These are phyloP conservation scores for Candida vartiovaarae DNA, from an alignment of 805 yeast species.

Conservation along the genomic window DNA sequence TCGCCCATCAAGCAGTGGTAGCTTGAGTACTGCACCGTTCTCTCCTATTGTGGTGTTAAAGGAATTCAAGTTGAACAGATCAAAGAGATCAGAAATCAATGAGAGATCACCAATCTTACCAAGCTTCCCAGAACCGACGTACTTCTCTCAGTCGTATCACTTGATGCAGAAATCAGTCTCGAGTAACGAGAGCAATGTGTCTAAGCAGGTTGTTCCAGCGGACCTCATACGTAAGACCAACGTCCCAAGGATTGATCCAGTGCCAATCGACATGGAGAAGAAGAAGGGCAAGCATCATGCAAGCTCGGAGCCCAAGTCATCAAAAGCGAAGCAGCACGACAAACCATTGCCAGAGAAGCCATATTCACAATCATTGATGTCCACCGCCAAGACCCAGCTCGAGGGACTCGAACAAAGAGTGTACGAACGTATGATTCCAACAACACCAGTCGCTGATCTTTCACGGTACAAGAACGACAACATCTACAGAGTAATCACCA, in stretches of 20 bases:
- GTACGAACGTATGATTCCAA: slow-evolving; percentile 13
- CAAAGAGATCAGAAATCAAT: slow-evolving; percentile 7
- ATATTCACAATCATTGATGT: background rate
- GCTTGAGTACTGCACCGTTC: slow-evolving; percentile 17
- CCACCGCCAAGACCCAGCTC: slow-evolving; percentile 1
- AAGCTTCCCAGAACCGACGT: slow-evolving; percentile 15
- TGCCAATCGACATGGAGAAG: slow-evolving; percentile 2
- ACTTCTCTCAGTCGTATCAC: slow-evolving; percentile 6
- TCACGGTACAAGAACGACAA: slow-evolving; percentile 6
- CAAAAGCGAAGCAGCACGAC: background rate
- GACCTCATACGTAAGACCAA: slow-evolving; percentile 2
- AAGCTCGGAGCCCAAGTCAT: background rate
- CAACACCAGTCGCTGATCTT: slow-evolving; percentile 14
- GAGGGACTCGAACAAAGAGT: slow-evolving; percentile 18
- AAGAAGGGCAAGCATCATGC: background rate
- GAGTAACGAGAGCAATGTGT: slow-evolving; percentile 2
- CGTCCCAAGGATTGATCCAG: slow-evolving; percentile 15
- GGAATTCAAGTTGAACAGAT: slow-evolving; percentile 18
- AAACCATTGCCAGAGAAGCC: slow-evolving; percentile 21
- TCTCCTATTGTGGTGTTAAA: slow-evolving; percentile 21
- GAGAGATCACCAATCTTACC: slow-evolving; percentile 19
- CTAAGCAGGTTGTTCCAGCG: slow-evolving; percentile 9
- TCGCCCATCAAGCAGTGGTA: slow-evolving; percentile 9
- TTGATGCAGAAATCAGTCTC: slow-evolving; percentile 3
- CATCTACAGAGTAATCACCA: slow-evolving; percentile 18